Evolutionary conservation across 1,284 basidiomycete genomes (phyloP), one percentile per base, ranked within the genome.

Genomic region (Amylostereum areolatum): DNA sequence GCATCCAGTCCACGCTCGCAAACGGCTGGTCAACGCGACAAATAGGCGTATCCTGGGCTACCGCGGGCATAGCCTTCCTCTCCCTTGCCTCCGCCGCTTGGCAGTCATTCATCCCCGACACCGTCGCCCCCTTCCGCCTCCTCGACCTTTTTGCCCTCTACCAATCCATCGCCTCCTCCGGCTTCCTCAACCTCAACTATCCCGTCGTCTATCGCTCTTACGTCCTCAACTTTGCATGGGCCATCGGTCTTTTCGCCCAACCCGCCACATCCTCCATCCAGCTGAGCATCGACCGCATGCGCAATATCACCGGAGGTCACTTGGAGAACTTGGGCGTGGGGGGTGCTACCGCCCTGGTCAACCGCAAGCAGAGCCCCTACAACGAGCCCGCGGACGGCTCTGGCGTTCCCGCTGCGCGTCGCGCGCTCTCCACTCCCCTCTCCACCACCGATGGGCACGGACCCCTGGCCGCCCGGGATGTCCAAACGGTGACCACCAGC

Each of bases 21-120:
- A 99, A 98, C 62, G 94, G 95, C 8, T 86, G 85, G 80, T 90
- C 92, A 1, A 80, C 83, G 0, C 80, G 81, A 51, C 88, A 91
- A 64, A 63, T 69, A 3, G 81, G 78, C 2, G 93, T 92, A 10
- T 77, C 83, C 59, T 96, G 90, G 88, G 74, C 78, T 0, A 85
- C 87, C 4, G 88, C 79, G 27, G 83, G 74, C 25, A 66, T 96
- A 46, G 80, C 83, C 2, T 64, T 95, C 35, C 73, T 83, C 4
- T 80, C 86, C 1, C 70, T 91, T 39, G 60, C 88, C 30, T 77
- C 83, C 29, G 85, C 87, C 1, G 61, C 87, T 34, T 75, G 80
- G 62, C 81, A 90, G 59, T 87, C 91, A 4, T 59, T 69, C 58
- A 70, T 68, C 25, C 66, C 73, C 24, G 69, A 72, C 32, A 62